Conservation (phyloP, 495 filamentous ascomycete species). For the Aspergillus kassunensis region DNA sequence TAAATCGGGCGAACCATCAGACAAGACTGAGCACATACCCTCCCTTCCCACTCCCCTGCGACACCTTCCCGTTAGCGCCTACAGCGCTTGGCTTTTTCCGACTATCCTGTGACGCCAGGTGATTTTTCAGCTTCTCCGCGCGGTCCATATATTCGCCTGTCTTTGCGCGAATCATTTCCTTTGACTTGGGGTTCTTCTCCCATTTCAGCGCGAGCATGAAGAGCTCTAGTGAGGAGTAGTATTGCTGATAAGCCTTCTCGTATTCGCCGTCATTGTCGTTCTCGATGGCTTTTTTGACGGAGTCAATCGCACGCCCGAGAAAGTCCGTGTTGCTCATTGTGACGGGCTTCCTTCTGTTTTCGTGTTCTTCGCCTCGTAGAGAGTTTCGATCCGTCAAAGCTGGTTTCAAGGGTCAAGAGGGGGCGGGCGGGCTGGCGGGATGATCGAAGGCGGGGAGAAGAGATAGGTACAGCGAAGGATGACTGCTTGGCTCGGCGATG, state of each 20-base stretch:
- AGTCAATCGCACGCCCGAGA: slow-evolving; percentile 88
- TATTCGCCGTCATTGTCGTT: slow-evolving; percentile 93
- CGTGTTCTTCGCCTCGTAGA: neutral
- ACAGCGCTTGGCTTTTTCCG: slow-evolving; percentile 76
- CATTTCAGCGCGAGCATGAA: slow-evolving; percentile 97
- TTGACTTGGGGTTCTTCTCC: slow-evolving; percentile 95
- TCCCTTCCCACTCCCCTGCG: slow-evolving; percentile 63
- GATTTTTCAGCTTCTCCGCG: slow-evolving; percentile 92
- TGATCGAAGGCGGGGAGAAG: neutral
- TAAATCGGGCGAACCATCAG: no score
- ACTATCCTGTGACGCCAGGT: slow-evolving; percentile 71
- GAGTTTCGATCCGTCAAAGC: neutral
- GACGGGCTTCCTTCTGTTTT: slow-evolving; percentile 2
- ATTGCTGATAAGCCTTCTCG: slow-evolving; percentile 90
- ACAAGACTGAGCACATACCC: slow-evolving; percentile 51
- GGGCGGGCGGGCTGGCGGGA: no score
- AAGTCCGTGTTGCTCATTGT: slow-evolving; percentile 97
- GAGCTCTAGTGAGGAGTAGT: slow-evolving; percentile 89
- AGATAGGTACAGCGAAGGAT: slow-evolving; percentile 2
- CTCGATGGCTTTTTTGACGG: slow-evolving; percentile 96
- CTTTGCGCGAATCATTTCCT: slow-evolving; percentile 94
- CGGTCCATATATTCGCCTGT: slow-evolving; percentile 96
- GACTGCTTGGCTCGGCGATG: no score
- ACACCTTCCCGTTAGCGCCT: slow-evolving; percentile 71
- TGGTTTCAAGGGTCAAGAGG: neutral